These are phyloP conservation scores for Diaporthe sp. DNA, from an alignment of 2,329 filamentous ascomycete genomes.

Conservation along the genomic window DNA sequence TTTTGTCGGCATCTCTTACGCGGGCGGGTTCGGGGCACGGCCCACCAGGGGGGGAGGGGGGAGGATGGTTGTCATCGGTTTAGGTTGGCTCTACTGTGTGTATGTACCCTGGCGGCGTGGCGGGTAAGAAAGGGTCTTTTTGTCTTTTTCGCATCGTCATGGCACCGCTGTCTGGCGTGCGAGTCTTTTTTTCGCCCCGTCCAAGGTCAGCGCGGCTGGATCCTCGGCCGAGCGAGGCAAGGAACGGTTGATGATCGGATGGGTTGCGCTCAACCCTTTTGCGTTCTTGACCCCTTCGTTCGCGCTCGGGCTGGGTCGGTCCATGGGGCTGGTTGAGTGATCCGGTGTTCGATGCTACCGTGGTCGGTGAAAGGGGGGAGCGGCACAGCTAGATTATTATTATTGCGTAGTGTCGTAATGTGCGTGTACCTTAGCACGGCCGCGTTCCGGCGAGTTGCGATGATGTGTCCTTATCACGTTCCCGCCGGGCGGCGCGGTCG, in stretches of 20 bases:
- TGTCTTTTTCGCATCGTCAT: neutral
- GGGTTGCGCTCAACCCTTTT: slow-evolving; percentile 13
- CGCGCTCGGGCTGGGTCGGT: neutral
- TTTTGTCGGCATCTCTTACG: slow-evolving; percentile 23
- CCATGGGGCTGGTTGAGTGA: slow-evolving; percentile 20
- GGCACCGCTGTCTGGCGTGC: neutral
- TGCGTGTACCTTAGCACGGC: slow-evolving; percentile 14
- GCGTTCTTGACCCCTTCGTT: neutral
- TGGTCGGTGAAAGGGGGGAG: slow-evolving; percentile 20
- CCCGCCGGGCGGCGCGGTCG: neutral
- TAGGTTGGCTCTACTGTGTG: neutral
- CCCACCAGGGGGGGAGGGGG: no score
- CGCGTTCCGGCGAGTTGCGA: slow-evolving; percentile 39
- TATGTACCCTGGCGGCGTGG: neutral
- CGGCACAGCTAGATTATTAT: slow-evolving; percentile 13
- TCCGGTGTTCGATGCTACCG: slow-evolving; percentile 21
- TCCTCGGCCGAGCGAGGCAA: slow-evolving; percentile 11
- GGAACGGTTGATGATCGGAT: slow-evolving; percentile 4
- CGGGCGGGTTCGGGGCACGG: slow-evolving; percentile 13
- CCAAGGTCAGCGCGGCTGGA: neutral
- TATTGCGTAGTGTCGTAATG: neutral
- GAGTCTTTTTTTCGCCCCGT: neutral
- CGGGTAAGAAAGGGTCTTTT: neutral
- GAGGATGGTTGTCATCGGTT: neutral
- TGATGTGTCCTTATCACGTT: slow-evolving; percentile 2